Conservation (phyloP, 768 basidiomycete genomes). For the Agrocybe chaxingu region DNA sequence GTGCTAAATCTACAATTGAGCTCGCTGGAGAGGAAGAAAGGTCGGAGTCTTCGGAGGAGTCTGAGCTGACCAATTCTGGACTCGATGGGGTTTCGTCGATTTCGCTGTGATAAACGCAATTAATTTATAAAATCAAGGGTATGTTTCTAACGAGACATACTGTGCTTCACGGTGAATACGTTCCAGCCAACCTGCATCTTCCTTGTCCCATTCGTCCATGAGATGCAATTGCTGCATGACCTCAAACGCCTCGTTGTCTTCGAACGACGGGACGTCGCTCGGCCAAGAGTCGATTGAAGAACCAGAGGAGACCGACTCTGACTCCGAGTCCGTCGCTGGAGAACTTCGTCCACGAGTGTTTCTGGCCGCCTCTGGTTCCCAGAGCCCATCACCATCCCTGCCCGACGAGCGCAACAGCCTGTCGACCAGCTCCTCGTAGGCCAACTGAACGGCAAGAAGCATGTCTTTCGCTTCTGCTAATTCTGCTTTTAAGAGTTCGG, state of each 20-base stretch:
- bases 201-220: not conserved
- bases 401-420: not conserved
- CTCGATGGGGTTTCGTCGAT: too few relatives aligned
- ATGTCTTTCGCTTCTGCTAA: not conserved
- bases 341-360: too few relatives aligned
- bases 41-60: not conserved
- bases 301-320: too few relatives aligned
- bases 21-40: not conserved
- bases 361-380: not conserved
- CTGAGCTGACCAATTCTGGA: too few relatives aligned
- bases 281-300: not conserved
- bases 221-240: slow-evolving; percentile 1
- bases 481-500: slow-evolving; percentile 1
- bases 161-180: not conserved
- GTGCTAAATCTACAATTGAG: too few relatives aligned
- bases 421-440: slow-evolving; percentile 3
- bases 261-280: not conserved
- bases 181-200: not conserved
- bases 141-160: not conserved
- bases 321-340: too few relatives aligned
- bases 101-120: too few relatives aligned
- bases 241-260: slow-evolving; percentile 3
- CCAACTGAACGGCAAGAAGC: slow-evolving; percentile 7
- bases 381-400: not conserved
- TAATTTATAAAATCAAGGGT: not conserved